These are phyloP conservation scores for Cadophora malorum DNA, from an alignment of 2,329 filamentous ascomycete genomes.

Conservation along the genomic window DNA sequence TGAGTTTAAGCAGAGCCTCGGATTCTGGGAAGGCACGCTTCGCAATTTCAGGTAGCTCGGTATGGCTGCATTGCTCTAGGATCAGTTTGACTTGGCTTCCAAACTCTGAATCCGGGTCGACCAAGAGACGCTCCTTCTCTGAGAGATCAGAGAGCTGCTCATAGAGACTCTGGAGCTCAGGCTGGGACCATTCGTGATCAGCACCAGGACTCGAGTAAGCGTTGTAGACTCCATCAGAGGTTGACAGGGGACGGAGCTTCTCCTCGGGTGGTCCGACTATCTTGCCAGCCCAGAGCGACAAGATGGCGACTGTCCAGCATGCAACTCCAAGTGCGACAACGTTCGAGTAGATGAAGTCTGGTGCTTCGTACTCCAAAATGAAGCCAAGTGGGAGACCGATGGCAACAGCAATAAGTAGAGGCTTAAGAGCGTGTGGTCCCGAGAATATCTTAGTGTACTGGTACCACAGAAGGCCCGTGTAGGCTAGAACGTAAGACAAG, in stretches of 20 bases:
- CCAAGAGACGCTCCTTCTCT: slow-evolving; percentile 49
- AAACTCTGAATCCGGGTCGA: slow-evolving; percentile 52
- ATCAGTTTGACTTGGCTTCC: slow-evolving; percentile 51
- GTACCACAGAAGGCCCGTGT: slow-evolving; percentile 53
- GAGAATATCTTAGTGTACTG: slow-evolving; percentile 56
- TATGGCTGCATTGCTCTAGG: slow-evolving; percentile 34
- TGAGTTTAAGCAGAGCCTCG: slow-evolving; percentile 43
- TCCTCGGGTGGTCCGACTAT: slow-evolving; percentile 53
- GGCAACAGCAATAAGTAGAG: slow-evolving; percentile 52
- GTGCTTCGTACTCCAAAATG: slow-evolving; percentile 48
- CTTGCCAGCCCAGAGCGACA: slow-evolving; percentile 55
- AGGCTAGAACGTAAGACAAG: slow-evolving; percentile 35
- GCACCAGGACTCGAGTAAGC: slow-evolving; percentile 40
- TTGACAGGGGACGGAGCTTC: not conserved
- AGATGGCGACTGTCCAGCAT: slow-evolving; percentile 59
- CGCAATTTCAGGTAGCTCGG: slow-evolving; percentile 18
- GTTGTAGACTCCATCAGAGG: slow-evolving; percentile 20
- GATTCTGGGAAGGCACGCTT: slow-evolving; percentile 51
- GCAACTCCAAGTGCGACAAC: slow-evolving; percentile 55
- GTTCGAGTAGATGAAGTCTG: slow-evolving; percentile 51
- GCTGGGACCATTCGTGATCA: slow-evolving; percentile 56
- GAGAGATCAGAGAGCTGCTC: slow-evolving; percentile 50
- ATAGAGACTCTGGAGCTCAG: slow-evolving; percentile 54
- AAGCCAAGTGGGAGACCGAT: slow-evolving; percentile 55
- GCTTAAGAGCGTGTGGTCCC: slow-evolving; percentile 56